These are phyloP conservation scores for Cudoniella acicularis DNA, from an alignment of 495 filamentous ascomycete genomes.

Conservation along the genomic window DNA sequence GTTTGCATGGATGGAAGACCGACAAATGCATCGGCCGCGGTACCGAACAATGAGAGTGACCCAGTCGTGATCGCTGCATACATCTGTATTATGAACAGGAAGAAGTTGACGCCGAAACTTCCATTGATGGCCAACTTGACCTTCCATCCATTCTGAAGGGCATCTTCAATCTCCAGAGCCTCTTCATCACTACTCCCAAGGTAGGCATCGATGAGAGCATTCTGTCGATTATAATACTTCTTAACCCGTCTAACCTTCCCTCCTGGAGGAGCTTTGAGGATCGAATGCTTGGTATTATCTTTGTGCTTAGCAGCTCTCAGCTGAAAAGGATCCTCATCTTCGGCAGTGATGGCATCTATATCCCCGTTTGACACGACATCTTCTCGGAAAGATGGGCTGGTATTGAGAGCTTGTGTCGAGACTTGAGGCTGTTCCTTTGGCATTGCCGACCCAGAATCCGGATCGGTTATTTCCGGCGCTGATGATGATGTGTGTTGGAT, in stretches of 20 bases:
- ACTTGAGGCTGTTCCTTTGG: background rate
- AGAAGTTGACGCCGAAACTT: constrained; percentile 50
- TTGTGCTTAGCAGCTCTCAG: constrained; percentile 5
- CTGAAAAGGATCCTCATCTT: constrained; percentile 10
- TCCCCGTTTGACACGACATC: background rate
- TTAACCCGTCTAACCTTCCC: constrained; percentile 41
- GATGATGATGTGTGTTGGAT: background rate
- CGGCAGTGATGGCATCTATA: constrained; percentile 1
- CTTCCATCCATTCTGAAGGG: constrained; percentile 43
- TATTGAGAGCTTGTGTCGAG: background rate
- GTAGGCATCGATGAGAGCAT: constrained; percentile 53
- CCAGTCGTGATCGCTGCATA: constrained; percentile 56
- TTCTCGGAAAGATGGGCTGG: background rate
- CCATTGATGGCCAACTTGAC: constrained; percentile 55
- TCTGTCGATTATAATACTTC: constrained; percentile 53
- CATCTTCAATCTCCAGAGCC: constrained; percentile 42
- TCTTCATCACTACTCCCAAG: constrained; percentile 51
- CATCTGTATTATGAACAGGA: constrained; percentile 53
- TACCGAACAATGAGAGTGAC: constrained; percentile 52
- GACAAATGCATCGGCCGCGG: constrained; percentile 54
- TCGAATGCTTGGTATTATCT: constrained; percentile 33
- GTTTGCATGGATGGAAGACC: constrained; percentile 23
- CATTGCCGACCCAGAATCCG: background rate
- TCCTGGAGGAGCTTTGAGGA: constrained; percentile 42
- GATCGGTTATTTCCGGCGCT: constrained; percentile 7